Conservation (phyloP, 2,329 filamentous ascomycete genomes). For the Penicillium italicum region DNA sequence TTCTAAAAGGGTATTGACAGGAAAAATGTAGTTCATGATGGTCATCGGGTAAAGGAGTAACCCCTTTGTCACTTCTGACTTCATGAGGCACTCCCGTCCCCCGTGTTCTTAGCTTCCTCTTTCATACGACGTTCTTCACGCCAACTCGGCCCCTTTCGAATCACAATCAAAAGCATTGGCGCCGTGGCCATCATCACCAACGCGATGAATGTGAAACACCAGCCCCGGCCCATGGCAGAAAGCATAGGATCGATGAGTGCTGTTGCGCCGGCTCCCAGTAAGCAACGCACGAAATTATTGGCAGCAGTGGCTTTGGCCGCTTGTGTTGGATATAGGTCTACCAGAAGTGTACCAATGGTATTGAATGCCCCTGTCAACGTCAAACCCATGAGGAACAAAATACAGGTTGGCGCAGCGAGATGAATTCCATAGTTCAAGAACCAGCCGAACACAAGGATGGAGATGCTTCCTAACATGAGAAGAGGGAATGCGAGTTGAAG, state of each 20-base stretch:
- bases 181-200: slow-evolving; percentile 37
- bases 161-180: slow-evolving; percentile 42
- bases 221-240: slow-evolving; percentile 28
- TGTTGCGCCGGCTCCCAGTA: slow-evolving; percentile 44
- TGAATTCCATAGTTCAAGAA: slow-evolving; percentile 33
- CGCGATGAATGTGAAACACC: slow-evolving; percentile 43
- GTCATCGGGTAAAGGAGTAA: background rate
- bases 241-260: slow-evolving; percentile 45
- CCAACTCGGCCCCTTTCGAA: slow-evolving; percentile 44
- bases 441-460: slow-evolving; percentile 44
- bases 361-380: slow-evolving; percentile 43
- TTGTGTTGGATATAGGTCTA: slow-evolving; percentile 44
- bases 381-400: slow-evolving; percentile 42
- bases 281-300: slow-evolving; percentile 44
- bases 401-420: slow-evolving; percentile 36
- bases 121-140: slow-evolving; percentile 39
- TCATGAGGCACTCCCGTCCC: background rate
- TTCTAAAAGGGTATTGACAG: background rate
- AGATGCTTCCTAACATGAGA: slow-evolving; percentile 29
- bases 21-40: background rate
- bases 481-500: slow-evolving; percentile 42
- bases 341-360: slow-evolving; percentile 46
- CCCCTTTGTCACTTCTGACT: slow-evolving; percentile 1
- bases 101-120: slow-evolving; percentile 21
- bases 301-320: slow-evolving; percentile 45